Percentiles rank a stretch among this genome's conserved stretches.
Conservation (phyloP, 1,284 basidiomycete species). For the Cutaneotrichosporon sp. region DNA sequence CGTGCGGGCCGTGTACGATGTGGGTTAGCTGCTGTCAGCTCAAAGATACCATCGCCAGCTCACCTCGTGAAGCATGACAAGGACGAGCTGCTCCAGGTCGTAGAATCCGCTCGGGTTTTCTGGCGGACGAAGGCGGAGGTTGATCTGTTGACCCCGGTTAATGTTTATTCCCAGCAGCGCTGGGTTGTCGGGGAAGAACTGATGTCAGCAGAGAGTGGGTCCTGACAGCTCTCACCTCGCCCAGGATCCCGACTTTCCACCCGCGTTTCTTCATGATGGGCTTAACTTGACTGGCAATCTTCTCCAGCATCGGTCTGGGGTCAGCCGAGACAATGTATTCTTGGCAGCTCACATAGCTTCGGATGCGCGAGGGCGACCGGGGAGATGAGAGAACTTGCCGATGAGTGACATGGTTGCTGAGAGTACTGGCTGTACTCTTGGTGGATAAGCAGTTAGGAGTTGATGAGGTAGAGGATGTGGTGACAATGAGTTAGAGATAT, state of each 20-base stretch:
- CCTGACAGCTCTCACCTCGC: slow-evolving; percentile 53
- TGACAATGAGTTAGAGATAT: background rate
- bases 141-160: slow-evolving; percentile 71
- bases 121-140: slow-evolving; percentile 68
- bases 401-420: slow-evolving; percentile 27
- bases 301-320: slow-evolving; percentile 56
- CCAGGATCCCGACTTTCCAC: slow-evolving; percentile 73
- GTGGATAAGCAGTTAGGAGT: background rate
- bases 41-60: slow-evolving; percentile 2
- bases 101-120: slow-evolving; percentile 66
- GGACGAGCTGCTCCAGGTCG: slow-evolving; percentile 65
- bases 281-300: slow-evolving; percentile 73
- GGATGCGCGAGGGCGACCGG: slow-evolving; percentile 38
- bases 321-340: background rate
- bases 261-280: slow-evolving; percentile 78
- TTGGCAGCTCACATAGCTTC: slow-evolving; percentile 41
- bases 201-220: background rate
- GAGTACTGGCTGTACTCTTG: background rate
- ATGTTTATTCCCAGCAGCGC: slow-evolving; percentile 64
- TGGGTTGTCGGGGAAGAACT: slow-evolving; percentile 71
- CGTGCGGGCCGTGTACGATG: slow-evolving; percentile 79
- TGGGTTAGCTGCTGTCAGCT: slow-evolving; percentile 63
- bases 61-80: slow-evolving; percentile 82
- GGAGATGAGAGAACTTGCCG: slow-evolving; percentile 44
- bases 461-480: no score